phyloP scores from a whole-genome alignment of 202 grass and related monocot genomes.

The Panicum hallii region DNA sequence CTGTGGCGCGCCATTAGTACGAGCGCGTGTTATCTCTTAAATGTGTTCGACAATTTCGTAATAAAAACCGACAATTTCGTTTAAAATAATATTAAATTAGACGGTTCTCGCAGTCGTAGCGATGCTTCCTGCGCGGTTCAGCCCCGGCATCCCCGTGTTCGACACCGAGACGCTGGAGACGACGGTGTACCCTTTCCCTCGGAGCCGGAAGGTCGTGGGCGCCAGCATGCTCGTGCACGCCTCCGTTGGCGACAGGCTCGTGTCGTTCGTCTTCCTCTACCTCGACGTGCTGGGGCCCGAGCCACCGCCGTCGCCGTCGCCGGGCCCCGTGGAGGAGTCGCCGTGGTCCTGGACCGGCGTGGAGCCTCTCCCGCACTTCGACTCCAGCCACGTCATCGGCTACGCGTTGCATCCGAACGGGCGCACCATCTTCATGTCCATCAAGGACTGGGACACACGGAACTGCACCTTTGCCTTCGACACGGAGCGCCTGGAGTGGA shows the following conservation, averaged over 20 bases:
- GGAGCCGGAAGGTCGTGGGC: not conserved
- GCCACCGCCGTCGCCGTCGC: not conserved
- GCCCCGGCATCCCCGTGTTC: not conserved
- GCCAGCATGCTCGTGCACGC: not conserved
- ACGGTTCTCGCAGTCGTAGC: too few relatives aligned
- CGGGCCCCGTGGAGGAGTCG: too few relatives aligned
- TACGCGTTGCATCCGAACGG: slow-evolving; percentile 28
- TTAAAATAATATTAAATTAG: too few relatives aligned
- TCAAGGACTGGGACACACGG: not conserved
- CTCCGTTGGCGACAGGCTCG: not conserved
- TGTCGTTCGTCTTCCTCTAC: not conserved
- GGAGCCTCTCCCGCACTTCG: not conserved
- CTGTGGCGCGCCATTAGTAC: too few relatives aligned
- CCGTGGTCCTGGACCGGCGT: not conserved
- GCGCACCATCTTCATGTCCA: not conserved
- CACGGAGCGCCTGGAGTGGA: not conserved
- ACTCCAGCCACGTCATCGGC: not conserved
- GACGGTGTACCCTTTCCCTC: not conserved
- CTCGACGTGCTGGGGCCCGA: not conserved
- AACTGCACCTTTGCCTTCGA: slow-evolving; percentile 17
- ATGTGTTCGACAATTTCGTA: too few relatives aligned
- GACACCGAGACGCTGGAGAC: not conserved
- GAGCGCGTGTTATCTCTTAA: too few relatives aligned
- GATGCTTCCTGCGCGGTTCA: not conserved
- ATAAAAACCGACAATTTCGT: too few relatives aligned